Evolutionary conservation across 257 asterid genomes (phyloP).

Genomic region (Solanum sparsipilum): DNA sequence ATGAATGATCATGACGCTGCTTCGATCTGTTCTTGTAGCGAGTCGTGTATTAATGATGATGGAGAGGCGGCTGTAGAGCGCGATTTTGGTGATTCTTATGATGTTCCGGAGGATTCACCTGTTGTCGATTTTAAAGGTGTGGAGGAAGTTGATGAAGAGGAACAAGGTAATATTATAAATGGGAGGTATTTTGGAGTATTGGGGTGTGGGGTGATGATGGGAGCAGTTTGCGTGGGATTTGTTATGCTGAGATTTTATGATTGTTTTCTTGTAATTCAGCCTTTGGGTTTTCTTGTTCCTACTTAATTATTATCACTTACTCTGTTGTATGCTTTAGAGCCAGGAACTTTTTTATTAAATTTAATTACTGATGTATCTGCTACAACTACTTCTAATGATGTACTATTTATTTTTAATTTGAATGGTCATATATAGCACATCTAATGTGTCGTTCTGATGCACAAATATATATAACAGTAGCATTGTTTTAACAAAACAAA

Average conservation of each 20-base stretch:
- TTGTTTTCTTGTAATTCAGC: not conserved
- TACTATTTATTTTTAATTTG: not conserved
- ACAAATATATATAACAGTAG: too few relatives aligned
- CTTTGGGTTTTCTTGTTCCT: conserved; percentile 3
- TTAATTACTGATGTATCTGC: not conserved
- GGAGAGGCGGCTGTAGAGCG: not conserved
- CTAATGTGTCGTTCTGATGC: not conserved
- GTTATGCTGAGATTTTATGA: conserved; percentile 3
- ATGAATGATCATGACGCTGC: not conserved
- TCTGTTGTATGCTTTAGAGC: not conserved
- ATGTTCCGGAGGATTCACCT: not conserved
- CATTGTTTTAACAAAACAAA: too few relatives aligned
- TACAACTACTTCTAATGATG: not conserved
- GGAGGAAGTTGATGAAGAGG: not conserved
- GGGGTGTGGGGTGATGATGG: conserved; percentile 6
- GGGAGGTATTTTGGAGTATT: not conserved
- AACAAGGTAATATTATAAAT: not conserved
- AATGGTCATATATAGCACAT: not conserved
- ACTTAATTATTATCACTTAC: not conserved
- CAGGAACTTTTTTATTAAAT: not conserved
- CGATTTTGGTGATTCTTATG: not conserved
- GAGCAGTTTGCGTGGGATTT: not conserved
- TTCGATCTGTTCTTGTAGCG: conserved; percentile 15
- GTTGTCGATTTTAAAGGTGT: not conserved
- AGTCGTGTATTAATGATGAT: not conserved